A percentile compares a stretch with the other conserved stretches of the same genome.
Conservation (phyloP, 169 alveolate genomes). For the Perkinsus olseni region DNA sequence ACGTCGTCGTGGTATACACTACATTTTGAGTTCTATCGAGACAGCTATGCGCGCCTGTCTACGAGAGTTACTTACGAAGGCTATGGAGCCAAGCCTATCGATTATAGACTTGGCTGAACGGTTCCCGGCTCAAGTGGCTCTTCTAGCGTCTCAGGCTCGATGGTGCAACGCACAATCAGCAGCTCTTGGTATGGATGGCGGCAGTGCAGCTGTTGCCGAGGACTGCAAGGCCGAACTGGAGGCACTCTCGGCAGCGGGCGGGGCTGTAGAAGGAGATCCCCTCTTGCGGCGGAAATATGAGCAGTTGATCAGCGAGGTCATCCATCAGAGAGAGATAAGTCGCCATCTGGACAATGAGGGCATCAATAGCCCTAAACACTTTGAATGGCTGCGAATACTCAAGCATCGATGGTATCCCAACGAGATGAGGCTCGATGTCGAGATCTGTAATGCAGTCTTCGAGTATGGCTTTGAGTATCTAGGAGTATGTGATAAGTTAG, state of each 20-base stretch:
- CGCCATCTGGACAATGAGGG: slow-evolving; percentile 51
- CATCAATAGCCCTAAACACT: slow-evolving; percentile 46
- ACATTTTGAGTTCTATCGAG: not conserved
- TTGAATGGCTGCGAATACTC: slow-evolving; percentile 71
- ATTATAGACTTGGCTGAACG: slow-evolving; percentile 53
- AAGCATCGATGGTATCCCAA: slow-evolving; percentile 39
- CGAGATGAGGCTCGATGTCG: slow-evolving; percentile 42
- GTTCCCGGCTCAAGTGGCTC: slow-evolving; percentile 70
- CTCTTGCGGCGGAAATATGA: slow-evolving; percentile 74
- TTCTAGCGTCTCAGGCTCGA: slow-evolving; percentile 57
- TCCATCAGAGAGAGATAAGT: slow-evolving; percentile 84
- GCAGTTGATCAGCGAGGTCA: slow-evolving; percentile 78
- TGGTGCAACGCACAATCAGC: slow-evolving; percentile 41
- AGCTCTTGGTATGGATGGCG: not conserved
- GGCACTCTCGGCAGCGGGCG: slow-evolving; percentile 8
- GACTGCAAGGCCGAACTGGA: not conserved
- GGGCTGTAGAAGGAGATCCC: slow-evolving; percentile 31
- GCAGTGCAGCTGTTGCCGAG: not conserved
- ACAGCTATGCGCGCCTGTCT: not conserved
- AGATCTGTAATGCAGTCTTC: slow-evolving; percentile 86
- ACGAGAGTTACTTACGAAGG: slow-evolving; percentile 49
- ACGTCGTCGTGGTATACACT: not conserved
- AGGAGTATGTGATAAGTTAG: slow-evolving; percentile 91
- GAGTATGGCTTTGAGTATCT: slow-evolving; percentile 94
- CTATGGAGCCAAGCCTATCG: slow-evolving; percentile 49